Evolutionary conservation across 495 filamentous ascomycete genomes (phyloP).

Genomic region (Podospora anserina): DNA sequence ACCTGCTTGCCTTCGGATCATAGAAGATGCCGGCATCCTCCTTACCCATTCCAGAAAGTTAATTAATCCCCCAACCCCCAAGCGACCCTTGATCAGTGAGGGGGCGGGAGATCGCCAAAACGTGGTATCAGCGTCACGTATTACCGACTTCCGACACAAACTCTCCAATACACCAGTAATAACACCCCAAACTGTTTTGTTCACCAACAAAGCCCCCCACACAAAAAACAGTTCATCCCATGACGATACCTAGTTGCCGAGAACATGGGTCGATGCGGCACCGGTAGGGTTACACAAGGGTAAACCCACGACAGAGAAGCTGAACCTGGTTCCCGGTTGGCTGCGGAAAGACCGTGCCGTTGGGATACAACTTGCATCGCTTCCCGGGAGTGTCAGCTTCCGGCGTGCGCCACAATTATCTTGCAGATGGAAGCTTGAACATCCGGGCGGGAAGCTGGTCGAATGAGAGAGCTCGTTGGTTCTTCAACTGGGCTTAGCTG

Average conservation of each 20-base stretch:
- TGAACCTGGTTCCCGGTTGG: background rate
- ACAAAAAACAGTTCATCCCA: background rate
- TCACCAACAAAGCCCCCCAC: background rate
- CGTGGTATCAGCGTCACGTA: background rate
- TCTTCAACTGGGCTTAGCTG: background rate
- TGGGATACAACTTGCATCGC: slow-evolving; percentile 5
- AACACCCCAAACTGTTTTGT: background rate
- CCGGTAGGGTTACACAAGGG: background rate
- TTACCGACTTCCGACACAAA: background rate
- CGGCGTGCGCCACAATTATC: slow-evolving; percentile 6
- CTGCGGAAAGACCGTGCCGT: background rate
- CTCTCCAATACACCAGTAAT: background rate
- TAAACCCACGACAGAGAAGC: background rate
- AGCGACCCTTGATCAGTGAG: background rate
- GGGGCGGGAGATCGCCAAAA: background rate
- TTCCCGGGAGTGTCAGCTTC: slow-evolving; percentile 17
- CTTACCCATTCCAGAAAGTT: background rate
- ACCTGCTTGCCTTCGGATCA: background rate
- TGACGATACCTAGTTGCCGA: background rate
- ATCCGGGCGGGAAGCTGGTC: slow-evolving; percentile 8
- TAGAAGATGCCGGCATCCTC: background rate
- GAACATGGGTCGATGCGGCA: background rate
- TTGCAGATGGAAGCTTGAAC: slow-evolving; percentile 12
- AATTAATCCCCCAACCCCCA: background rate
- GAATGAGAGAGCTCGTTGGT: background rate